A percentile compares a stretch with the other conserved stretches of the same genome.
These are phyloP conservation scores for Gamsiella multidivaricata DNA, from an alignment of 192 early-diverging fungal species.

Conservation along the genomic window DNA sequence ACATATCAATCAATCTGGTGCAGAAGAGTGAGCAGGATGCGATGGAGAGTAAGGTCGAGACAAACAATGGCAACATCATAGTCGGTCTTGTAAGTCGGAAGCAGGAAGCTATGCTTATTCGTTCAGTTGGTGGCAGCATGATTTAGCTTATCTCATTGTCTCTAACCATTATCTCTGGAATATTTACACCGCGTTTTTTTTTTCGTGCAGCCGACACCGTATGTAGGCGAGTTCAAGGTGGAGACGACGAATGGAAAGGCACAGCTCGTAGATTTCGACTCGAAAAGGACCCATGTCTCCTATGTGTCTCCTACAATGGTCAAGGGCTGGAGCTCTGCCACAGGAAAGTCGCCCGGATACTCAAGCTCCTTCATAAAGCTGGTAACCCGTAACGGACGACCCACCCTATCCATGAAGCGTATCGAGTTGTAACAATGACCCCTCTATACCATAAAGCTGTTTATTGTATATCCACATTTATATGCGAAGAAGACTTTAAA, in stretches of 20 bases:
- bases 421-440: slow-evolving; percentile 1
- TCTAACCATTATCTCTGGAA: neutral
- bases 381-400: neutral
- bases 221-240: slow-evolving; percentile 13
- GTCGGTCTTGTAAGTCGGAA: slow-evolving; percentile 31
- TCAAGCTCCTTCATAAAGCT: slow-evolving; percentile 3
- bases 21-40: neutral
- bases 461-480: too few relatives aligned
- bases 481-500: too few relatives aligned
- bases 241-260: neutral
- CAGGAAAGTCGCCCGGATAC: neutral
- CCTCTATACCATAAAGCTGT: too few relatives aligned
- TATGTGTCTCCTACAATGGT: neutral
- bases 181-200: neutral
- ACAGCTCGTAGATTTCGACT: neutral
- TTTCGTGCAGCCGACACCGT: neutral
- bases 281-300: slow-evolving; percentile 1
- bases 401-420: slow-evolving; percentile 1
- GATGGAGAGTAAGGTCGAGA: slow-evolving; percentile 6
- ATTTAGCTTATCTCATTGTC: neutral
- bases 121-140: neutral
- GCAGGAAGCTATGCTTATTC: neutral
- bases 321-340: slow-evolving; percentile 2
- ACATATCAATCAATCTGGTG: slow-evolving; percentile 8
- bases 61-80: neutral